Evolutionary conservation across 345 rosid genomes (phyloP).

Genomic region (Heritiera littoralis): DNA sequence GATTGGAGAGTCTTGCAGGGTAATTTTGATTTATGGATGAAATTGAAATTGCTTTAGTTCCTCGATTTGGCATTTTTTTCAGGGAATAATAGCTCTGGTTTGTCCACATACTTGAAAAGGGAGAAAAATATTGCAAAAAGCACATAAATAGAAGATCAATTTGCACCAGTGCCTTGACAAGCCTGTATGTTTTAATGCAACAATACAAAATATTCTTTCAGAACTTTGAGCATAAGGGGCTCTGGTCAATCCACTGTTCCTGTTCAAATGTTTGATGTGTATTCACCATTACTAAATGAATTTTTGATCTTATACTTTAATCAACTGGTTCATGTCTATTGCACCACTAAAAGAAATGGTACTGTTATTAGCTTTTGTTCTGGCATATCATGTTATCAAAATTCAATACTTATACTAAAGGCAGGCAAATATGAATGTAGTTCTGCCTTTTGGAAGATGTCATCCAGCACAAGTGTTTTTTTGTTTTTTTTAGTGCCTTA

Average conservation of each 20-base stretch:
- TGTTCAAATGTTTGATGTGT: neutral
- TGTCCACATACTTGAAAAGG: neutral
- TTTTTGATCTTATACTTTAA: neutral
- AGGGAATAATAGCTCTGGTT: neutral
- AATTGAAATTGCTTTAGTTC: neutral
- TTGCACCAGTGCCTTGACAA: neutral
- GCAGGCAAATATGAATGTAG: neutral
- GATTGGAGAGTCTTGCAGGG: neutral
- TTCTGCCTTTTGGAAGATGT: slow-evolving; percentile 2
- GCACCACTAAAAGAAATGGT: neutral
- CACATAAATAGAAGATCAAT: neutral
- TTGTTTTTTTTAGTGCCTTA: neutral
- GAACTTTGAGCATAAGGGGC: neutral
- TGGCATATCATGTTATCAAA: neutral
- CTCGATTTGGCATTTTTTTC: neutral
- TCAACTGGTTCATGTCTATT: neutral
- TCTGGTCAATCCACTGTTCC: neutral
- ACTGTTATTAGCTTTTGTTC: neutral
- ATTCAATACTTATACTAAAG: neutral
- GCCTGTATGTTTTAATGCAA: neutral
- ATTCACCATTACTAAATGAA: neutral
- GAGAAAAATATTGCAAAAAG: neutral
- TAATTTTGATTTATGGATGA: neutral
- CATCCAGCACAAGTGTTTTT: neutral
- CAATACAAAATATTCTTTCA: neutral